Conservation (phyloP, 73 alveolate species). For the Uronychia setigera region DNA sequence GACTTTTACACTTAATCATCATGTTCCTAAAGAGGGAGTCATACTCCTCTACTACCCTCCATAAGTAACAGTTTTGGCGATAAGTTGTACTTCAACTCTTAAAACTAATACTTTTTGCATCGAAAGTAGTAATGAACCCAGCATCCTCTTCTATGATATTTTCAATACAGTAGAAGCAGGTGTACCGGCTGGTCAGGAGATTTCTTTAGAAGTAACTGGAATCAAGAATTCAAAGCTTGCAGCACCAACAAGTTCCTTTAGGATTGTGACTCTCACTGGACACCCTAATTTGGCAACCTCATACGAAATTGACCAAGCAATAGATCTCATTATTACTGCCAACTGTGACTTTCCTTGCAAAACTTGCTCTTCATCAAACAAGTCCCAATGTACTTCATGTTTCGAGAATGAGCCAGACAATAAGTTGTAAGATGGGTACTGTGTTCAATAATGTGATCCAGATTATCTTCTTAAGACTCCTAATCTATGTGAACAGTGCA, state of each 20-base stretch:
- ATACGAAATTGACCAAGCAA: slow-evolving; percentile 39
- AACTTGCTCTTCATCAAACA: slow-evolving; percentile 23
- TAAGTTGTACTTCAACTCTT: background rate
- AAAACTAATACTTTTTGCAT: background rate
- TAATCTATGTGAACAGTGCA: slow-evolving; percentile 43
- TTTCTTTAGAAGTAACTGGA: slow-evolving; percentile 24
- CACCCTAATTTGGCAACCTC: slow-evolving; percentile 5
- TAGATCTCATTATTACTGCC: slow-evolving; percentile 34
- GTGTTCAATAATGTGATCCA: slow-evolving; percentile 45
- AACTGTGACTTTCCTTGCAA: slow-evolving; percentile 62
- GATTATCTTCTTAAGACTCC: slow-evolving; percentile 18
- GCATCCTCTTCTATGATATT: slow-evolving; percentile 31
- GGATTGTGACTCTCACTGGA: slow-evolving; percentile 16
- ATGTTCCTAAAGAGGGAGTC: slow-evolving; percentile 14
- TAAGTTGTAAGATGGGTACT: slow-evolving; percentile 43
- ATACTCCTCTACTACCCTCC: slow-evolving; percentile 16
- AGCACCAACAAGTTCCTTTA: slow-evolving; percentile 8
- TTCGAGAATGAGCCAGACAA: slow-evolving; percentile 9
- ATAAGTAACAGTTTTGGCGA: background rate
- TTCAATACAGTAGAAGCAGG: slow-evolving; percentile 26
- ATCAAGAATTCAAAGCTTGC: slow-evolving; percentile 5
- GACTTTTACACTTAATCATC: background rate
- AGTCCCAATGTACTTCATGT: slow-evolving; percentile 48
- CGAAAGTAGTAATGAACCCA: slow-evolving; percentile 4
- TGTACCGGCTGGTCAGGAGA: slow-evolving; percentile 6